phyloP scores from a whole-genome alignment of 345 rosid genomes.

The Ricinus communis region DNA sequence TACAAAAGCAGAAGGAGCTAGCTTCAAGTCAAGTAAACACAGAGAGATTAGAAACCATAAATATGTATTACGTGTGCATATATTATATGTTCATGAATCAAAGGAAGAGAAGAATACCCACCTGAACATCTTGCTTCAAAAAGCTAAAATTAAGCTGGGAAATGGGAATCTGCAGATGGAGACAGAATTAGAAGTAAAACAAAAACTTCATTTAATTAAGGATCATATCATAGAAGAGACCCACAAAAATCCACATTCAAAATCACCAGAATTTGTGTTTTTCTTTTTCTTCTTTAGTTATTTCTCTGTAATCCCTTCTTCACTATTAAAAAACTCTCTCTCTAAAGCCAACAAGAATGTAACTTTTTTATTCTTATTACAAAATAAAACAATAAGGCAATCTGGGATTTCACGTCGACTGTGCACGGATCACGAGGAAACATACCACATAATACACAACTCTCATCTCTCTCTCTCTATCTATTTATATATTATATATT shows the following conservation, averaged over 20 bases:
- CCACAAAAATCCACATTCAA: neutral
- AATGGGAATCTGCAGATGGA: conserved; percentile 8
- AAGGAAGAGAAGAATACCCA: conserved; percentile 14
- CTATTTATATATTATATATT: neutral
- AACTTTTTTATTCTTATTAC: conserved; percentile 1
- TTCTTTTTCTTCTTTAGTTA: too few relatives aligned
- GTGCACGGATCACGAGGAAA: conserved; percentile 50
- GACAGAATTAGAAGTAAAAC: conserved; percentile 14
- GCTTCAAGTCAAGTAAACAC: neutral
- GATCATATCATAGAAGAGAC: too few relatives aligned
- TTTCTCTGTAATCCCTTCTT: too few relatives aligned
- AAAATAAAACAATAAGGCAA: conserved; percentile 13
- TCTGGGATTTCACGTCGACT: conserved; percentile 44
- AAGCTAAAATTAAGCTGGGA: conserved; percentile 8
- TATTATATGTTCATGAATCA: neutral
- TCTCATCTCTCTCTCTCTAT: neutral
- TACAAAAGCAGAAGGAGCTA: neutral
- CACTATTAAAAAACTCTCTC: neutral
- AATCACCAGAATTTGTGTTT: neutral
- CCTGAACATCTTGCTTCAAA: conserved; percentile 19
- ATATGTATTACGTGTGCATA: neutral
- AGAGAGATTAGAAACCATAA: too few relatives aligned
- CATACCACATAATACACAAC: conserved; percentile 7
- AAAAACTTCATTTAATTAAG: conserved; percentile 6
- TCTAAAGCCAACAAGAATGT: conserved; percentile 17